A percentile compares a stretch with the other conserved stretches of the same genome.
These are phyloP conservation scores for Eutrema japonicum DNA, from an alignment of 345 rosid genomes.

Conservation along the genomic window DNA sequence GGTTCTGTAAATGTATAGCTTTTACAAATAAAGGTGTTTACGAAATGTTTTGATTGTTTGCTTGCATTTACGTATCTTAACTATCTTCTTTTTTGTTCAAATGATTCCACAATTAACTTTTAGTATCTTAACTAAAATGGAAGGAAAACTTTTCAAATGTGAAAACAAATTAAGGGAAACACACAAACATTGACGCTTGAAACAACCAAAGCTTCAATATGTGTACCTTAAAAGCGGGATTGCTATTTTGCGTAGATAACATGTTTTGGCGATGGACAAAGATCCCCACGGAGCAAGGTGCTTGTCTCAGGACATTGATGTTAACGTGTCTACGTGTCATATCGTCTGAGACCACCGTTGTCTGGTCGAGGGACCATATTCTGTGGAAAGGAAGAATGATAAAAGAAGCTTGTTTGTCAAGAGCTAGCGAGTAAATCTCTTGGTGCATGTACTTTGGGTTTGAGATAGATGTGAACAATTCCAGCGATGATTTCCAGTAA, in stretches of 20 bases:
- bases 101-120: background rate
- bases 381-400: slow-evolving; percentile 63
- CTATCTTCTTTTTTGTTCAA: background rate
- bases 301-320: slow-evolving; percentile 48
- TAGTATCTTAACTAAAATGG: background rate
- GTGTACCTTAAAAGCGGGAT: slow-evolving; percentile 23
- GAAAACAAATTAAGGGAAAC: background rate
- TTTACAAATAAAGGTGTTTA: background rate
- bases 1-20: slow-evolving; percentile 8
- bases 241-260: slow-evolving; percentile 11
- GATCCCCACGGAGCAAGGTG: slow-evolving; percentile 69
- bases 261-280: slow-evolving; percentile 44
- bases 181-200: background rate
- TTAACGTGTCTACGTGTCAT: slow-evolving; percentile 44
- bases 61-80: background rate
- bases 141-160: background rate
- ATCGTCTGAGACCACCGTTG: slow-evolving; percentile 45
- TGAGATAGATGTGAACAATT: slow-evolving; percentile 43
- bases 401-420: slow-evolving; percentile 49
- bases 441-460: slow-evolving; percentile 54
- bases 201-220: slow-evolving; percentile 13
- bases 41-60: background rate
- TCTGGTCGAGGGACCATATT: slow-evolving; percentile 51
- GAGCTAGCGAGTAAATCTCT: slow-evolving; percentile 57
- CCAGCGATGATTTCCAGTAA: slow-evolving; percentile 30